Evolutionary conservation across 495 filamentous ascomycete species (phyloP), one percentile per base, ranked within the genome.

Genomic region (Pyrenula aspistea): DNA sequence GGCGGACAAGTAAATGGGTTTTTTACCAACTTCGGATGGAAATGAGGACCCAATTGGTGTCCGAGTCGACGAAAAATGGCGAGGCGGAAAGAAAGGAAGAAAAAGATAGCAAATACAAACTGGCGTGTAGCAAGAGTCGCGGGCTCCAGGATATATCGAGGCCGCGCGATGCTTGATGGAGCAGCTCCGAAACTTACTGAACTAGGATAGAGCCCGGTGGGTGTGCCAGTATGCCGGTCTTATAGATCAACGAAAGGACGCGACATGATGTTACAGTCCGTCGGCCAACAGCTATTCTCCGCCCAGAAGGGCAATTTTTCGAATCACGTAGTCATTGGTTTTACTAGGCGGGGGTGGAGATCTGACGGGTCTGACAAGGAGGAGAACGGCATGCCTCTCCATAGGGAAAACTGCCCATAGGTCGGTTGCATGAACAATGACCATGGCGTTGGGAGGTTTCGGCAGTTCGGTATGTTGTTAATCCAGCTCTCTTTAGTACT

Each of bases 1-100:
- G 10, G n/a, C 68, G 31, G 31, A 15, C 31, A 15, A 42, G 4
- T 15, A 15, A n/a, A n/a, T n/a, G n/a, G n/a, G n/a, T n/a, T n/a
- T n/a, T n/a, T n/a, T n/a, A n/a, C n/a, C n/a, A n/a, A n/a, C n/a
- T n/a, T n/a, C n/a, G 15, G 31, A 42, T 15, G 15, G 31, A 15
- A 15, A 42, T 8, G 31, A 42, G 31, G 31, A 42, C 31, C 31
- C 31, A 42, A 42, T 15, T 42, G 31, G 31, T 42, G 31, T 42
- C 31, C 31, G 15, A 42, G 15, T 4, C 4, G 31, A 42, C n/a
- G 31, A 42, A 15, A 8, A 15, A 4, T 42, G 31, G 31, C 4
- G 31, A 15, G 15, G 8, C 31, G 31, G 4, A 42, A 42, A 15
- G 31, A 42, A 42, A 8, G 15, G 31, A 42, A 42, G 31, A 42